Base-by-base conservation (phyloP, 1,284 basidiomycete genomes). In the Bjerkandera adusta region DNA sequence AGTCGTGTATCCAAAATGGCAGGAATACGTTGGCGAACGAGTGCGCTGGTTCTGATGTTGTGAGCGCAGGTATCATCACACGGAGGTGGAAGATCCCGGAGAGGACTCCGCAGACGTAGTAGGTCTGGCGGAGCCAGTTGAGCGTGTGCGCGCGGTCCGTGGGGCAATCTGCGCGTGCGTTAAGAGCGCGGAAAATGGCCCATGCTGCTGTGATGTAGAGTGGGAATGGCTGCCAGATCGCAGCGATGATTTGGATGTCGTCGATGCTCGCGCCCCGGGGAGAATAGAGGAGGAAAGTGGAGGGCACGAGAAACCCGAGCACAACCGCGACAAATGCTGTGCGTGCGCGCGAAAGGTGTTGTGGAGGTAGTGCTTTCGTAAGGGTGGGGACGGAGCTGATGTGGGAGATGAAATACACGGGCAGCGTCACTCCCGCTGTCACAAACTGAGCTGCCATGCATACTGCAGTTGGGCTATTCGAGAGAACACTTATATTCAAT, bases 201-300 rank as follows among this genome's bases (percentile, higher is more conserved):
- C 41, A 43, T 12, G 43, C 15, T 5, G 29, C 30, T 6, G 15
- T 22, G 35, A 48, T 48, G 33, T 51, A 51, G 2, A 48, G 15
- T 1, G 50, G 50, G 42, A 51, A 51, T 10, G 50, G 50, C 25
- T 51, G 50, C 50, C 50, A 51, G 10, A 48, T 34, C 8, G 50
- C 50, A 11, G 50, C 43, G 7, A 51, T 51, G 25, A 48, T 47
- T 24, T 51, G 50, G 1, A 44, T 27, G 12, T 29, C 34, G 34
- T 51, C 42, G 5, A 51, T 27, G 11, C 35, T 26, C 5, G 38
- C 35, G 3, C 22, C 33, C 0, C 27, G 12, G 2, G 44, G 45
- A 4, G 50, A 41, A 11, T 46, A 35, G 36, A 51, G 16, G 1
- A 51, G 42, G 20, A 43, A 41, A 8, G 36, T 24, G 4, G 50